Conservation (phyloP, 257 asterid species). For the Rubia yunnanensis region DNA sequence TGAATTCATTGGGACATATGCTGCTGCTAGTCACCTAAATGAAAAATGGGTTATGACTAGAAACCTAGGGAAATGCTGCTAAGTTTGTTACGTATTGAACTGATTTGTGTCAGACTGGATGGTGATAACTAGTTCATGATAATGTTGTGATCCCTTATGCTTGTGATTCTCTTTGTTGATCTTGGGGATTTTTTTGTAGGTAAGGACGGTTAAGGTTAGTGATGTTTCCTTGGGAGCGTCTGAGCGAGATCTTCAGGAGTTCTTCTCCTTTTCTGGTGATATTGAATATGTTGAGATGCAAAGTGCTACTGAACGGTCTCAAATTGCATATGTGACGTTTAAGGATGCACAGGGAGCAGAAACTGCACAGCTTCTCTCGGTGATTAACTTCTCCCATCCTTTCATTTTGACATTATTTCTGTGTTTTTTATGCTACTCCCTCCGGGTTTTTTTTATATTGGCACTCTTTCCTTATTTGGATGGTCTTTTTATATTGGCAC, state of each 20-base stretch:
- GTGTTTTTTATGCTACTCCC: not conserved
- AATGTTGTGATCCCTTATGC: not conserved
- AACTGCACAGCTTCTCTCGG: slow-evolving; percentile 96
- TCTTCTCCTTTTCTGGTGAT: slow-evolving; percentile 93
- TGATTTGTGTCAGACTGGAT: not conserved
- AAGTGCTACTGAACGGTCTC: slow-evolving; percentile 82
- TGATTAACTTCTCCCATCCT: slow-evolving; percentile 21
- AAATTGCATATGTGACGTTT: slow-evolving; percentile 87
- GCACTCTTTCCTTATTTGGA: no score
- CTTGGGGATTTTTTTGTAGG: slow-evolving; percentile 23
- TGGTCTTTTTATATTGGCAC: no score
- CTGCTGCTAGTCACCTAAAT: no score
- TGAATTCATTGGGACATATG: not conserved
- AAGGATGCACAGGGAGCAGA: slow-evolving; percentile 94
- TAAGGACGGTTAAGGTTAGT: slow-evolving; percentile 77
- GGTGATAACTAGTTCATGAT: not conserved
- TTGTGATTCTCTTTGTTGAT: not conserved
- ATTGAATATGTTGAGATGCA: slow-evolving; percentile 86
- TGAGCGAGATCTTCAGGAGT: slow-evolving; percentile 73
- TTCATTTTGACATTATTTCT: not conserved
- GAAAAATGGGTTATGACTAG: not conserved
- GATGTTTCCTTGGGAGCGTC: slow-evolving; percentile 83
- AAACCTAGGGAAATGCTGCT: no score
- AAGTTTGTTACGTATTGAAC: not conserved
- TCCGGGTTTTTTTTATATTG: no score